These are phyloP conservation scores for Saccharomyces hybrid DNA, from an alignment of 1,139 yeast genomes.

Conservation along the genomic window DNA sequence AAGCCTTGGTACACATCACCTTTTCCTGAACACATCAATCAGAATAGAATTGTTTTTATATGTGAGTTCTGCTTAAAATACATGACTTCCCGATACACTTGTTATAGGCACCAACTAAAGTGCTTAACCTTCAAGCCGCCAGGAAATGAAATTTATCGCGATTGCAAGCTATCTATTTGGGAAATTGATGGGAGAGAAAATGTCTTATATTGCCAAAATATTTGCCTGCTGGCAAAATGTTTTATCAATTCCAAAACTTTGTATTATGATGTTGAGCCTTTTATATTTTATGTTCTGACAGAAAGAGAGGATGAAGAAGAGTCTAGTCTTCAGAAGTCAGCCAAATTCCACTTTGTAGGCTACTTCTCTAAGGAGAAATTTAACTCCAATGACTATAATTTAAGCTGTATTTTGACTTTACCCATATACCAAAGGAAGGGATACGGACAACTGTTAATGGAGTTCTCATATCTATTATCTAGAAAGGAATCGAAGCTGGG, in stretches of 20 bases:
- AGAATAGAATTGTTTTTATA: conserved; percentile 53
- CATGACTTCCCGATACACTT: conserved; percentile 61
- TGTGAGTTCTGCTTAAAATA: conserved; percentile 86
- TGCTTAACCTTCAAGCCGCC: conserved; percentile 74
- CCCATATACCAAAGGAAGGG: conserved; percentile 88
- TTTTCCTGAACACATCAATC: conserved; percentile 80
- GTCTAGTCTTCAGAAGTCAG: conserved; percentile 7
- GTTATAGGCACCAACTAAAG: conserved; percentile 63
- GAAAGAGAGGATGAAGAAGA: conserved; percentile 45
- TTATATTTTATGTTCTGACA: conserved; percentile 76
- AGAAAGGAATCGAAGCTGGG: conserved; percentile 73
- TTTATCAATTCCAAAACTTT: conserved; percentile 86
- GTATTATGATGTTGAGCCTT: conserved; percentile 93
- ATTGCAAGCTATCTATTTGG: conserved; percentile 61
- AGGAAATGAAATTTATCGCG: conserved; percentile 83
- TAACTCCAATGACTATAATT: conserved; percentile 66
- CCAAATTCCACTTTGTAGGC: conserved; percentile 75
- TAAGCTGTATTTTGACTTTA: conserved; percentile 82
- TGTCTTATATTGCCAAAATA: conserved; percentile 75
- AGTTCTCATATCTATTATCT: conserved; percentile 76
- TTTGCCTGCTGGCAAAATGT: conserved; percentile 81
- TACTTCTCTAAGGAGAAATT: conserved; percentile 87
- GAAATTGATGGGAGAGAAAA: conserved; percentile 90
- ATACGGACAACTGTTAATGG: conserved; percentile 81
- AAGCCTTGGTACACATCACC: conserved; percentile 94